Percentiles rank a stretch among this genome's conserved stretches.
phyloP scores from a whole-genome alignment of 176 grass and related monocot genomes.

The Musa acuminata region DNA sequence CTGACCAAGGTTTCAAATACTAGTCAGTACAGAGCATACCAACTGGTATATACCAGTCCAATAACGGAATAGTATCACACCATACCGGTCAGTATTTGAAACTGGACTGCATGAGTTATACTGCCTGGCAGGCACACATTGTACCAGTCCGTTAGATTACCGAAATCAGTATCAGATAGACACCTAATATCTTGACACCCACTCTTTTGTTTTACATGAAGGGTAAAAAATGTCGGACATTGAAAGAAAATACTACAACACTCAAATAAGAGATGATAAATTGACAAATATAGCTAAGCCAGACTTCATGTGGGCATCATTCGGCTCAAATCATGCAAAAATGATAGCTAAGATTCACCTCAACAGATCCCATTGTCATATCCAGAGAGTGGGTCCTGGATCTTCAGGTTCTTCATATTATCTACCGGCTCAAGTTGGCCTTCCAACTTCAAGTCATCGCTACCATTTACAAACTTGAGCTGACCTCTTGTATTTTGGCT shows the following conservation, averaged over 20 bases:
- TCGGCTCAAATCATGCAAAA: not conserved
- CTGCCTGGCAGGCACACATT: too few relatives aligned
- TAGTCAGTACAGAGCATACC: too few relatives aligned
- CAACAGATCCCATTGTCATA: constrained; percentile 26
- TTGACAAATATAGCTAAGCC: not conserved
- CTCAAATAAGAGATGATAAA: not conserved
- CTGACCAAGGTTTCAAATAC: too few relatives aligned
- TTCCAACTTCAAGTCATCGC: constrained; percentile 51
- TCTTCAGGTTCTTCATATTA: constrained; percentile 47
- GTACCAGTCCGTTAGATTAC: too few relatives aligned
- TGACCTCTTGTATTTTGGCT: constrained; percentile 36
- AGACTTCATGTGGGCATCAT: not conserved
- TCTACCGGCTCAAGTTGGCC: constrained; percentile 81
- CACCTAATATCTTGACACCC: too few relatives aligned
- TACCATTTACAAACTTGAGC: constrained; percentile 71
- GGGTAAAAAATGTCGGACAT: not conserved
- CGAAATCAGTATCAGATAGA: too few relatives aligned
- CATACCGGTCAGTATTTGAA: too few relatives aligned
- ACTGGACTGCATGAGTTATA: too few relatives aligned
- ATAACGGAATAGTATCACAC: too few relatives aligned
- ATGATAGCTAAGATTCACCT: constrained; percentile 14
- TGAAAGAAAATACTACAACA: not conserved
- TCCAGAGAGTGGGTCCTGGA: constrained; percentile 44
- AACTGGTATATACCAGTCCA: too few relatives aligned
- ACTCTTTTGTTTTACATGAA: too few relatives aligned